Percentiles rank a stretch among this genome's conserved stretches.
Evolutionary conservation across 805 yeast genomes (phyloP).

Genomic region (Trichomonascus vanleenenianus): DNA sequence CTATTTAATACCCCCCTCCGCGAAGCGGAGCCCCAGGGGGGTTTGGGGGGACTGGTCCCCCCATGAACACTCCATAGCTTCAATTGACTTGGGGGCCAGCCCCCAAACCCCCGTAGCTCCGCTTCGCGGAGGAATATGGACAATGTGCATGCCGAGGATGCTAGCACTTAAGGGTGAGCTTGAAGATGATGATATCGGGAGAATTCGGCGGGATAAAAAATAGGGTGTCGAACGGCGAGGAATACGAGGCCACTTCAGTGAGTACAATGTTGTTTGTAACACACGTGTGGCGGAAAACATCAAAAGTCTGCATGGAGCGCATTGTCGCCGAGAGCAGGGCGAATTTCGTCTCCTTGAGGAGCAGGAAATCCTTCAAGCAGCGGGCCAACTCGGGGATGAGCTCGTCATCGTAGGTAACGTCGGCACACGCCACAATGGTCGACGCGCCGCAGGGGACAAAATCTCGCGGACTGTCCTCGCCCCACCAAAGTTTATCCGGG

Average conservation of each 20-base stretch:
- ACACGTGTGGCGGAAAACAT: constrained; percentile 36
- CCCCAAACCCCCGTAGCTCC: too few species aligned
- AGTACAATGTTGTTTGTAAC: constrained; percentile 14
- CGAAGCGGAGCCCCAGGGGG: too few species aligned
- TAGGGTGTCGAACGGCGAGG: constrained; percentile 7
- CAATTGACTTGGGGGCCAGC: too few species aligned
- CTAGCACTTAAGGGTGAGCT: constrained; percentile 1
- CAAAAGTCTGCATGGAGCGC: constrained; percentile 49
- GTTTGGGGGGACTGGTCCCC: too few species aligned
- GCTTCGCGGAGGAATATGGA: too few species aligned
- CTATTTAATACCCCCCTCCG: too few species aligned
- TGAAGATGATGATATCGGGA: constrained; percentile 15
- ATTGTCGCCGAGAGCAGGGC: constrained; percentile 64
- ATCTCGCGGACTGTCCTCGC: constrained; percentile 18
- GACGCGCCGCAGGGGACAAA: neutral
- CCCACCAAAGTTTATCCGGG: constrained; percentile 14
- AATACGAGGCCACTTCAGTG: constrained; percentile 7
- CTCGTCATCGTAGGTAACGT: constrained; percentile 73
- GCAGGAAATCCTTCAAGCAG: constrained; percentile 32
- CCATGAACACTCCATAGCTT: too few species aligned
- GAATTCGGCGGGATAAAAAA: constrained; percentile 16
- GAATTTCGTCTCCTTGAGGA: constrained; percentile 12
- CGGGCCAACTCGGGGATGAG: constrained; percentile 48
- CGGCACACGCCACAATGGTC: constrained; percentile 69
- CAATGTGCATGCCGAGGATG: too few species aligned